Base-by-base conservation (phyloP, 1,284 basidiomycete species). In the Albatrellus sp. region DNA sequence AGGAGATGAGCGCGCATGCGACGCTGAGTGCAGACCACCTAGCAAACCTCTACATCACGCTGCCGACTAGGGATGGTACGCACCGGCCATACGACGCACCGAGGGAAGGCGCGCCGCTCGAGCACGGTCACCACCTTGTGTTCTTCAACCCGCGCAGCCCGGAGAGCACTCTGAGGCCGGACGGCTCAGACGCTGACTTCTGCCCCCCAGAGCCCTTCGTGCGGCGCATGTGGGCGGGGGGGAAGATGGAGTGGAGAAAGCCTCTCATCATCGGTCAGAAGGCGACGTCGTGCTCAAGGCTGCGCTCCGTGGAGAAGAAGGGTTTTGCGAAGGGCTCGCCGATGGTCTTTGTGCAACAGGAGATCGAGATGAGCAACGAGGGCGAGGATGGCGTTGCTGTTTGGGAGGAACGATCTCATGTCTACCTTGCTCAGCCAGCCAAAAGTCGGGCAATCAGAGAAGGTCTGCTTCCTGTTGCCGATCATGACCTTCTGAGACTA, bases 191-290 rank as follows among this genome's bases (percentile, higher is more conserved):
- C 53, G 66, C 66, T 2, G 73, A 79, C 46, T 77, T 82, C 46
- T 75, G 76, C 53, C 80, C 88, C 2, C 87, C 88, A 0, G 60
- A 69, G 37, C 86, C 85, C 0, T 90, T 84, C 61, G 72, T 73
- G 14, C 69, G 82, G 37, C 68, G 88, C 14, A 90, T 90, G 87
- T 90, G 88, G 86, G 86, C 83, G 1, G 75, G 81, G 16, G 87
- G 88, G 0, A 70, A 64, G 48, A 79, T 90, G 57, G 63, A 62
- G 33, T 90, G 83, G 80, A 68, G 75, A 42, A 64, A 64, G 28
- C 66, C 70, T 2, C 60, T 89, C 46, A 54, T 63, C 19, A 64
- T 86, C 17, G 85, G 82, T 9, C 64, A 69, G 33, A 67, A 57
- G 32, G 77, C 75, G 1, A 63, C 50, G 1, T 75, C 79, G 32